These are phyloP conservation scores for Garcileccinum viscosum DNA, from an alignment of 1,284 basidiomycete genomes.

Conservation along the genomic window DNA sequence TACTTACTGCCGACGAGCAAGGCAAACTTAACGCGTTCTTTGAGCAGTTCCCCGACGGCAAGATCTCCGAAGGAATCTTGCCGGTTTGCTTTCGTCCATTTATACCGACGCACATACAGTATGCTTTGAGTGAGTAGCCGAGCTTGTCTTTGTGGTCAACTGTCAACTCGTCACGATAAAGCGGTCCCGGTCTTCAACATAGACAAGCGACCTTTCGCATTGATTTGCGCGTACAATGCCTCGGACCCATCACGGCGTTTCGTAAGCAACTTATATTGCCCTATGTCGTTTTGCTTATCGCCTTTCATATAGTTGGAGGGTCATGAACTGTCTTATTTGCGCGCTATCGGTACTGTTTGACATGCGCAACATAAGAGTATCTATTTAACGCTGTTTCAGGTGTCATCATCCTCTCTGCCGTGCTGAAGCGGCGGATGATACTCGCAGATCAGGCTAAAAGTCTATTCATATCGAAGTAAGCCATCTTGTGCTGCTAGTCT, in stretches of 20 bases:
- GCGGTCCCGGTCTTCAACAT: slow-evolving; percentile 93
- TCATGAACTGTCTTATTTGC: slow-evolving; percentile 90
- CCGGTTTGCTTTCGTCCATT: slow-evolving; percentile 81
- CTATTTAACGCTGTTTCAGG: slow-evolving; percentile 49
- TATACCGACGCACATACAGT: slow-evolving; percentile 81
- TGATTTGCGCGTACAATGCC: slow-evolving; percentile 90
- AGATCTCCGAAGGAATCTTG: slow-evolving; percentile 83
- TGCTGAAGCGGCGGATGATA: slow-evolving; percentile 91
- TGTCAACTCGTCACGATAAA: slow-evolving; percentile 36
- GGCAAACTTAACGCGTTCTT: slow-evolving; percentile 78
- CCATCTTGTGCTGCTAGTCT: slow-evolving; percentile 9
- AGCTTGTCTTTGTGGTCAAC: background rate
- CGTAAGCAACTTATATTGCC: slow-evolving; percentile 50
- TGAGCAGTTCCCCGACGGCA: slow-evolving; percentile 78
- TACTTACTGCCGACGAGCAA: slow-evolving; percentile 74
- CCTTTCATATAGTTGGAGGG: slow-evolving; percentile 72
- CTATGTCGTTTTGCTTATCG: slow-evolving; percentile 8
- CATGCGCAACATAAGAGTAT: slow-evolving; percentile 1
- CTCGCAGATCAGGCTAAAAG: slow-evolving; percentile 93
- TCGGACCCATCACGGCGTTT: slow-evolving; percentile 81
- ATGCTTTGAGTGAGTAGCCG: slow-evolving; percentile 73
- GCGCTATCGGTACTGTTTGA: slow-evolving; percentile 71
- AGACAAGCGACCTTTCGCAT: slow-evolving; percentile 90
- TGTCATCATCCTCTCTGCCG: slow-evolving; percentile 93
- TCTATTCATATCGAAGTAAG: slow-evolving; percentile 88